Percentiles rank a stretch among this genome's conserved stretches.
Evolutionary conservation across 805 yeast species (phyloP).

Genomic region (Cyberlindnera amylophila): DNA sequence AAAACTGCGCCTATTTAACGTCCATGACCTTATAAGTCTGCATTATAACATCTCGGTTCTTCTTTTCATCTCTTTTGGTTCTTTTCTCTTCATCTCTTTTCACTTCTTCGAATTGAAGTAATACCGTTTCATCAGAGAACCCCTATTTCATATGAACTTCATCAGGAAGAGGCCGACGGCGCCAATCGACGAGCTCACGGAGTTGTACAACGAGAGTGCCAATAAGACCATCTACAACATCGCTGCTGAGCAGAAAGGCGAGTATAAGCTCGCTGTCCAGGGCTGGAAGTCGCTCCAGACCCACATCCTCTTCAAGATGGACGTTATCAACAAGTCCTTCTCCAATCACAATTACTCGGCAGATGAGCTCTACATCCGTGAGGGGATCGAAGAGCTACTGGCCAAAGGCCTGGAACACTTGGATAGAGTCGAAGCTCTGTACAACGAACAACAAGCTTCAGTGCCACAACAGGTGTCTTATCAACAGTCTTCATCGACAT

Average conservation of each 20-base stretch:
- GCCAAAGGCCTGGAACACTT: constrained; percentile 34
- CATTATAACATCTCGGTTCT: too few relatives aligned
- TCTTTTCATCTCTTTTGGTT: too few relatives aligned
- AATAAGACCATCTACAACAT: constrained; percentile 54
- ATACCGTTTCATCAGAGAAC: too few relatives aligned
- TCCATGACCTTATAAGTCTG: too few relatives aligned
- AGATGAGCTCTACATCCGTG: constrained; percentile 41
- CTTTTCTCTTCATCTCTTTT: too few relatives aligned
- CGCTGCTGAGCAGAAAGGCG: constrained; percentile 52
- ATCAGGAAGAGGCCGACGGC: constrained; percentile 57
- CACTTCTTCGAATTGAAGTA: too few relatives aligned
- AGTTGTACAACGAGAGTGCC: constrained; percentile 59
- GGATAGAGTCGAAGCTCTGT: constrained; percentile 31
- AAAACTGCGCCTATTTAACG: too few relatives aligned
- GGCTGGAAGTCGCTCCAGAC: constrained; percentile 78
- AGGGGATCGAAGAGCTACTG: constrained; percentile 25
- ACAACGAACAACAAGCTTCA: constrained; percentile 2
- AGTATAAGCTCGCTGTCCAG: constrained; percentile 51
- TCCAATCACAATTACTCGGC: constrained; percentile 33
- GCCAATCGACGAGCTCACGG: constrained; percentile 55
- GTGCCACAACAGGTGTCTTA: neutral
- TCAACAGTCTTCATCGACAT: constrained; percentile 4
- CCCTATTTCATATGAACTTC: too few relatives aligned
- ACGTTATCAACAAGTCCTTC: constrained; percentile 42
- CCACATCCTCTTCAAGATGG: constrained; percentile 52